Evolutionary conservation across 2,329 filamentous ascomycete species (phyloP).

Genomic region (Trichoderma harzianum): DNA sequence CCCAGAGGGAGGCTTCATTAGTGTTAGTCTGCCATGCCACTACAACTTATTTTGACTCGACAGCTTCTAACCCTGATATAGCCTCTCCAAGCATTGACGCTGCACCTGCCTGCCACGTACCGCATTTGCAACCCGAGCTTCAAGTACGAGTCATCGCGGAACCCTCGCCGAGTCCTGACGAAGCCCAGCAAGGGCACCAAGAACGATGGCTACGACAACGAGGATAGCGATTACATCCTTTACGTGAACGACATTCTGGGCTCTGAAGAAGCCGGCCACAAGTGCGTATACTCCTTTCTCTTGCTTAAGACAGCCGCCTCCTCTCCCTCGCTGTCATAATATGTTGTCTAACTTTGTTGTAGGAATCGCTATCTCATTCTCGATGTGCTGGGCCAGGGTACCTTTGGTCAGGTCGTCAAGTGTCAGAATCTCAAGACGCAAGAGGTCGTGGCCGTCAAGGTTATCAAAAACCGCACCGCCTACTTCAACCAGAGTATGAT

Average conservation of each 20-base stretch:
- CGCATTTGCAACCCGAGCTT: conserved; percentile 97
- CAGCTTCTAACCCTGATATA: conserved; percentile 33
- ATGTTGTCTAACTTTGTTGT: background rate
- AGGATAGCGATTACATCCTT: conserved; percentile 98
- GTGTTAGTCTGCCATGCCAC: conserved; percentile 56
- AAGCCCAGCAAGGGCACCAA: conserved; percentile 98
- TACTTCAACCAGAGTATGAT: conserved; percentile 99
- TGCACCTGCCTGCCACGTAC: conserved; percentile 90
- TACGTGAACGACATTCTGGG: conserved; percentile 99
- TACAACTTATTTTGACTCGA: background rate
- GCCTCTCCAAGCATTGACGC: conserved; percentile 93
- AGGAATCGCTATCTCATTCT: conserved; percentile 95
- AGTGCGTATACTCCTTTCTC: conserved; percentile 52
- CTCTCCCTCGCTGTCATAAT: too few relatives aligned
- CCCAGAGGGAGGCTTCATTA: conserved; percentile 96
- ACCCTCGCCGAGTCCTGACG: conserved; percentile 90
- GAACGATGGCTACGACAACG: conserved; percentile 98
- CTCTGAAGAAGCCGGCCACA: conserved; percentile 96
- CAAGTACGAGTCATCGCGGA: conserved; percentile 97
- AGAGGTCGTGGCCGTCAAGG: conserved; percentile 97
- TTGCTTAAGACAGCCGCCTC: background rate
- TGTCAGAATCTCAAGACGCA: conserved; percentile 98
- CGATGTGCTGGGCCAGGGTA: conserved; percentile 94
- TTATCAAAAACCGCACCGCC: conserved; percentile 97
- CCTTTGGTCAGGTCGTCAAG: conserved; percentile 97